Evolutionary conservation across 139 green algal species (phyloP).

Genomic region (Choricystis sp.): DNA sequence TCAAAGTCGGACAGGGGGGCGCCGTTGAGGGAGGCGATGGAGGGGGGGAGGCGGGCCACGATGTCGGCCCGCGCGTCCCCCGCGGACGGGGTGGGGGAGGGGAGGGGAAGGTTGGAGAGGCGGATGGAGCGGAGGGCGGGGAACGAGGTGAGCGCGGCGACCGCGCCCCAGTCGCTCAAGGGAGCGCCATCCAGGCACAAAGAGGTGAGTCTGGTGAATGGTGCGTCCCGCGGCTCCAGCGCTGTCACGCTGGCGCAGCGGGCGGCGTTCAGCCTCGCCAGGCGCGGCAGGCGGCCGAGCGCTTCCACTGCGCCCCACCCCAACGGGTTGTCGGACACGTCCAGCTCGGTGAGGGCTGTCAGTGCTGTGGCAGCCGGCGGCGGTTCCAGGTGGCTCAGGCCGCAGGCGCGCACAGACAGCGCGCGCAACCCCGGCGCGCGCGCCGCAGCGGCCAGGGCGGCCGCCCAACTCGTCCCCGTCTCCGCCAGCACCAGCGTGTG

Average conservation of each 20-base stretch:
- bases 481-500: background rate
- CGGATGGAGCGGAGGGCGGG: background rate
- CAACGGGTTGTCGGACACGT: conserved; percentile 56
- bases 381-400: background rate
- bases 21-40: background rate
- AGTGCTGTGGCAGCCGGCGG: background rate
- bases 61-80: background rate
- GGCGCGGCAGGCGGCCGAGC: conserved; percentile 7
- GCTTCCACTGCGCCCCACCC: conserved; percentile 28
- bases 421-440: background rate
- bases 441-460: background rate
- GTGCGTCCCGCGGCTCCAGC: background rate
- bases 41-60: background rate
- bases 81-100: background rate
- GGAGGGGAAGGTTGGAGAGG: background rate
- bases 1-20: background rate
- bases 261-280: conserved; percentile 38
- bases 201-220: background rate
- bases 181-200: background rate
- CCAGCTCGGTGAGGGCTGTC: conserved; percentile 18
- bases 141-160: background rate
- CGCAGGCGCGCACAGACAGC: background rate
- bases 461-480: background rate
- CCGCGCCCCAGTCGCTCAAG: background rate
- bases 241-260: conserved; percentile 13